phyloP scores from a whole-genome alignment of 306 rosid species.

The Ormosia semicastrata region DNA sequence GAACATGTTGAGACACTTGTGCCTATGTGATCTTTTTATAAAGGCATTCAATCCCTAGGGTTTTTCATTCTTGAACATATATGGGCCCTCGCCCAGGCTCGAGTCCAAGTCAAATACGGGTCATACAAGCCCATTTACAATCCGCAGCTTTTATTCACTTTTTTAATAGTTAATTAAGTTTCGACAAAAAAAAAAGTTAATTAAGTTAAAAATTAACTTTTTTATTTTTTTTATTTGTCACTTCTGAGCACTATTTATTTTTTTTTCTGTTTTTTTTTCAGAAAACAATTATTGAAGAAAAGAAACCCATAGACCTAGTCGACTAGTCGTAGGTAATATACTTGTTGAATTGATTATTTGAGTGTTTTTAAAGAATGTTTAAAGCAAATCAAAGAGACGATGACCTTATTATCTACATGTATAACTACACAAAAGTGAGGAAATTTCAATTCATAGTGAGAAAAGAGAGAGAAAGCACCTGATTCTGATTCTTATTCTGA shows the following conservation, averaged over 20 bases:
- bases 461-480: conserved; percentile 36
- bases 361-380: not conserved
- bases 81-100: not conserved
- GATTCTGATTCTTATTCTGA: conserved; percentile 26
- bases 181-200: no score
- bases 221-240: no score
- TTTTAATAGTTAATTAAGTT: no score
- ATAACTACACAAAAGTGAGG: not conserved
- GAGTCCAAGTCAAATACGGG: not conserved
- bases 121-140: not conserved
- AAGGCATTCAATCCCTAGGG: not conserved
- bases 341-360: not conserved
- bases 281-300: no score
- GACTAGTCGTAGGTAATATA: no score
- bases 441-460: not conserved
- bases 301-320: not conserved
- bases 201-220: no score
- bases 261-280: no score
- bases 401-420: not conserved
- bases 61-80: not conserved
- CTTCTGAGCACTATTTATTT: no score
- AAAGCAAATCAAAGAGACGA: not conserved
- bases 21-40: not conserved
- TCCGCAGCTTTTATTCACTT: not conserved
- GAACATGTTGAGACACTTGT: not conserved